Evolutionary conservation across 805 yeast species (phyloP), one percentile per base, ranked within the genome.

Genomic region (Clavispora carvajalis): DNA sequence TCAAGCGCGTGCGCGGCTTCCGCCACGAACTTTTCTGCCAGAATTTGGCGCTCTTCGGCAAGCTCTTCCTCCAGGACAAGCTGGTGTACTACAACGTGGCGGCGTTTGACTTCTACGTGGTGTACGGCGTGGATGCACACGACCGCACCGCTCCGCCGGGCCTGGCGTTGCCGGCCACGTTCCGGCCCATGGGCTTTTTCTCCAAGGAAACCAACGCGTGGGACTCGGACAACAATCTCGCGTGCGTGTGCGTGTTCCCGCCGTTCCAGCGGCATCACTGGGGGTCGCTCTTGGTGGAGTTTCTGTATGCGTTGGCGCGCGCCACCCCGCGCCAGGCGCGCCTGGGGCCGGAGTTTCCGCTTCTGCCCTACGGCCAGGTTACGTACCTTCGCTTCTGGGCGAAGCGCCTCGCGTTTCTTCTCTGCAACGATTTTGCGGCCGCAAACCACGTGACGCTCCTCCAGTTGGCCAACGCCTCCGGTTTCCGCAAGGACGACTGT

Each of bases 311-410:
- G 22, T 58, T 90, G 16, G 87, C 96, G 0, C 66, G 46, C 31
- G 43, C 51, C 12, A 63, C 77, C 29, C 73, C 72, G 12, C 85
- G 85, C 33, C 79, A 77, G 22, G 51, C 67, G 16, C 60, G 76
- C 2, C 88, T 96, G 44, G 95, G 97, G 0, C 99, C 99, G 0
- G 99, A 93, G 57, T 74, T 80, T 48, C 99, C 99, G 1, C 64
- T 93, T 8, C 85, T 95, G 5, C 82, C 83, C 0, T 85, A 80
- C 60, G 99, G 99, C 0, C 71, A 73, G 38, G 64, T 77, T 8
- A 77, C 90, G 6, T 93, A 89, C 54, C 54, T 85, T 15, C 64
- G 74, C 12, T 90, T 77, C 60, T 93, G 98, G 99, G 68, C 84
- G 6, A 68, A 73, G 36, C 54, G 51, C 33, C 43, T 69, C 8